Conservation (phyloP, 345 rosid genomes). For the Euphorbia peplus region DNA sequence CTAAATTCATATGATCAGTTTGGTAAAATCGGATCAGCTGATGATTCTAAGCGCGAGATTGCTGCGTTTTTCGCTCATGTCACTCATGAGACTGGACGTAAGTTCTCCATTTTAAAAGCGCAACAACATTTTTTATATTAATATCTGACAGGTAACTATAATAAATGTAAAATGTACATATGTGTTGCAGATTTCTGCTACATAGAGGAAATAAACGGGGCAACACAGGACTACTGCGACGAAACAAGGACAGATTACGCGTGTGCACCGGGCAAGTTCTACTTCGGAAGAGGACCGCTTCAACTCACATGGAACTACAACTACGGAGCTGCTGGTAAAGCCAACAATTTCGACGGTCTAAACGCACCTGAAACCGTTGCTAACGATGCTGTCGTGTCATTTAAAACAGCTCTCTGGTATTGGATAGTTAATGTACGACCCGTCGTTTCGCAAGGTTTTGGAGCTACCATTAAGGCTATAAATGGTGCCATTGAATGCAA, state of each 20-base stretch:
- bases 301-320: slow-evolving; percentile 66
- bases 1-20: slow-evolving; percentile 26
- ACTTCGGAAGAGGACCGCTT: slow-evolving; percentile 63
- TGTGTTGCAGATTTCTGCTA: slow-evolving; percentile 47
- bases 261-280: slow-evolving; percentile 48
- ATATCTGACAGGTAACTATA: too few species aligned
- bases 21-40: slow-evolving; percentile 31
- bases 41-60: slow-evolving; percentile 47
- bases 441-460: slow-evolving; percentile 55
- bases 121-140: too few species aligned
- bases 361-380: slow-evolving; percentile 60
- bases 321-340: slow-evolving; percentile 58
- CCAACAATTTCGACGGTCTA: slow-evolving; percentile 48
- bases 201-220: slow-evolving; percentile 52
- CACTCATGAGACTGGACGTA: slow-evolving; percentile 48
- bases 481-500: slow-evolving; percentile 56
- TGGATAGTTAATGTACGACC: slow-evolving; percentile 59
- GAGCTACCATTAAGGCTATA: slow-evolving; percentile 61
- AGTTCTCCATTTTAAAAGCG: too few species aligned
- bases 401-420: slow-evolving; percentile 69
- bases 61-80: slow-evolving; percentile 51
- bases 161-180: too few species aligned
- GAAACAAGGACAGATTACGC: slow-evolving; percentile 40
- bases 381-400: slow-evolving; percentile 46
- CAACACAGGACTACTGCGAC: slow-evolving; percentile 44